Base-by-base conservation (phyloP, 805 yeast species). In the Spathaspora boniae region DNA sequence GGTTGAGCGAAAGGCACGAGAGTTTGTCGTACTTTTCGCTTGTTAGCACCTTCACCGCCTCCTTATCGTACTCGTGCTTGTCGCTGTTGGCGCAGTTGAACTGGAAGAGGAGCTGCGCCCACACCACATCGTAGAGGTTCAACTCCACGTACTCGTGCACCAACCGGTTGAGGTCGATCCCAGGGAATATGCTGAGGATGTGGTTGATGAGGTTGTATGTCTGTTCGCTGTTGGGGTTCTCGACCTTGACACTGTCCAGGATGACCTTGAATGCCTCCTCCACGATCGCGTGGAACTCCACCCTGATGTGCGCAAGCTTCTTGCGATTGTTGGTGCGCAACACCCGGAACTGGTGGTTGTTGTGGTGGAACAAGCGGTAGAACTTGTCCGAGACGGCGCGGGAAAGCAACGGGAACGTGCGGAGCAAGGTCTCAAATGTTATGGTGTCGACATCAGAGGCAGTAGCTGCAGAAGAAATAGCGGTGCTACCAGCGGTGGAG, bases 91-190 rank as follows among this genome's bases (percentile, higher is more conserved):
- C 36, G 15, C 29, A 43, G 45, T 58, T 45, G 45, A 58, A 63
- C 42, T 65, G 73, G 38, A 46, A 56, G 1, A 59, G 44, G 8
- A 67, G 41, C 38, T 62, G 71, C 18, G 60, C 45, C 93, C 95
- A 85, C 5, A 87, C 51, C 41, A 72, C 75, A 43, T 77, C 83
- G 47, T 78, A 82, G 21, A 86, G 54, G 38, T 79, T 78, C 41
- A 70, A 47, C 47, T 89, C 96, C 11, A 86, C 80, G 46, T 86
- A 86, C 36, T 77, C 78, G 47, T 79, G 82, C 2, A 87, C 65
- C 29, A 78, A 63, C 38, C 65, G 67, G 44, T 67, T 74, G 43
- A 78, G 57, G 38, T 80, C 76, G 12, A 70, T 41, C 1, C 50
- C 56, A 0, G 74, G 72, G 27, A 65, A 55, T 9, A 60, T 45